Evolutionary conservation across 192 early-diverging fungal species (phyloP).

Genomic region (Backusella psychrophila): DNA sequence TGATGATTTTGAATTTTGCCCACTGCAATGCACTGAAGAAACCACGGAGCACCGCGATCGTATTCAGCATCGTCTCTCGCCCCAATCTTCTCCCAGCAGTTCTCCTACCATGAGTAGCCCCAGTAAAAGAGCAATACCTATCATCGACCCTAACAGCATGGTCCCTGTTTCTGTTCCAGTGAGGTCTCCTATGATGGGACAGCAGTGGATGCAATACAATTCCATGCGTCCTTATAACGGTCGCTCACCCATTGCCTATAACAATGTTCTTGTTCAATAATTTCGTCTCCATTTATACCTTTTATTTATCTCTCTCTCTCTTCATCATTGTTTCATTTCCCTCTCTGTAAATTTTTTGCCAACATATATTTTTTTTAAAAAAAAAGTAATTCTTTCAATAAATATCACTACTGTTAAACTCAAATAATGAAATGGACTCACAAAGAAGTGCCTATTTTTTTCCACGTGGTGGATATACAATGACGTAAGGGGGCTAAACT

Average conservation of each 20-base stretch:
- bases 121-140: slow-evolving; percentile 42
- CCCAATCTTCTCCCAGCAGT: slow-evolving; percentile 18
- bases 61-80: slow-evolving; percentile 18
- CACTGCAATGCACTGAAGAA: slow-evolving; percentile 47
- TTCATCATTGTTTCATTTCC: background rate
- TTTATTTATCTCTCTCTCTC: background rate
- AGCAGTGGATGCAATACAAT: background rate
- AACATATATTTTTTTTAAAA: background rate
- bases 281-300: background rate
- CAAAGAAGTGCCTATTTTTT: background rate
- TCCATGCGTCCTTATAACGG: background rate
- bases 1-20: slow-evolving; percentile 60
- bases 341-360: background rate
- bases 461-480: background rate
- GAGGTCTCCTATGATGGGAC: background rate
- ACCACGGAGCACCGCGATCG: slow-evolving; percentile 31
- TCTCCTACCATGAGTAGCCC: slow-evolving; percentile 9
- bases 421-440: background rate
- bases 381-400: background rate
- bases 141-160: slow-evolving; percentile 48
- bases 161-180: slow-evolving; percentile 40
- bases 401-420: background rate
- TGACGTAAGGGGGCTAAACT: background rate
- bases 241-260: background rate
- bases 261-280: slow-evolving; percentile 18